These are phyloP conservation scores for Ceratocystis diversiconidia DNA, from an alignment of 2,329 filamentous ascomycete species.

Conservation along the genomic window DNA sequence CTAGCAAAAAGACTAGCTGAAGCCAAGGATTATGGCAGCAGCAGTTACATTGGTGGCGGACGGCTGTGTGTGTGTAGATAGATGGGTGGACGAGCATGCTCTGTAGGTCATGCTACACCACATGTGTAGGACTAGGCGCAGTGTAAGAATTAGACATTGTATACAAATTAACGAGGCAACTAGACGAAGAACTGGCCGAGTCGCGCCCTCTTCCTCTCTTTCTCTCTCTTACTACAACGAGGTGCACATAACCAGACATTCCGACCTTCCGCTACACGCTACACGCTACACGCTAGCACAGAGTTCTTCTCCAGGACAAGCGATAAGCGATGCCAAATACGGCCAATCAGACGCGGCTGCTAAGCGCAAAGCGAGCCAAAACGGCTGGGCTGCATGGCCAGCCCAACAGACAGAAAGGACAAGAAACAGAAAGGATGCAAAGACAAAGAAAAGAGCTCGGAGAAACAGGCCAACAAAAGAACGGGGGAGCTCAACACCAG, in stretches of 20 bases:
- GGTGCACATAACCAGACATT: no score
- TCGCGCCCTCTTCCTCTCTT: no score
- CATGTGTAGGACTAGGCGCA: neutral
- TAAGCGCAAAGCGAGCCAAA: neutral
- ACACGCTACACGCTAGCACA: no score
- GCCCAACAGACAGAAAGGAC: neutral
- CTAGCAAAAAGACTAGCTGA: neutral
- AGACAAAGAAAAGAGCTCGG: neutral
- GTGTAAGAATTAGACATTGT: neutral
- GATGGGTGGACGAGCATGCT: neutral
- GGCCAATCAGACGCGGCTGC: conserved; percentile 4
- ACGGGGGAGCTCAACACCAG: no score
- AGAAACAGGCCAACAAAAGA: neutral
- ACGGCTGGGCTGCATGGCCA: no score
- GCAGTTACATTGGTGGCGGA: neutral
- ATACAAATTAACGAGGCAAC: neutral
- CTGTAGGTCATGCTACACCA: neutral
- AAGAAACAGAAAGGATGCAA: neutral
- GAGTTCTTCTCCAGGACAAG: neutral
- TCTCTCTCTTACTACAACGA: no score
- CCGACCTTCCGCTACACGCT: no score
- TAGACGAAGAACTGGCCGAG: neutral
- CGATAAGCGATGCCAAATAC: neutral
- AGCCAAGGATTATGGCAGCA: neutral
- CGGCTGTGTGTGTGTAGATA: neutral